These are phyloP conservation scores for Nigrospora osmanthi DNA, from an alignment of 2,329 filamentous ascomycete genomes.

Conservation along the genomic window DNA sequence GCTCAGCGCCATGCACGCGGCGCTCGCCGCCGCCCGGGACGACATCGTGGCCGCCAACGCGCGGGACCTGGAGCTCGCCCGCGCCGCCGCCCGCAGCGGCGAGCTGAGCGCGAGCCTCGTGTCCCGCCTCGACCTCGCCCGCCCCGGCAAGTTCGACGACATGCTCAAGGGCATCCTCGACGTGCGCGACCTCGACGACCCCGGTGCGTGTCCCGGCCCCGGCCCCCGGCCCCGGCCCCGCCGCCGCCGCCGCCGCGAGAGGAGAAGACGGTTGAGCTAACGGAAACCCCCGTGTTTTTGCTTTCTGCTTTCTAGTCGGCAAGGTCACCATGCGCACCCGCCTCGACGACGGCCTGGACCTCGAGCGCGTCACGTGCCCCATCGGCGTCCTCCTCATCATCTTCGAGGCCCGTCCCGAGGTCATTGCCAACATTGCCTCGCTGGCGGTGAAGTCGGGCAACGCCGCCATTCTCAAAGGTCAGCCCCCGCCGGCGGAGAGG, in stretches of 20 bases:
- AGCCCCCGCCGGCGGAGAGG: background rate
- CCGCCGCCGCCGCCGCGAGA: too few species aligned
- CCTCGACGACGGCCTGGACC: constrained; percentile 75
- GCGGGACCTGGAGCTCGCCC: constrained; percentile 69
- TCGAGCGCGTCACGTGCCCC: constrained; percentile 86
- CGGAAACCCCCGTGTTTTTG: too few species aligned
- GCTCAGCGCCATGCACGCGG: constrained; percentile 72
- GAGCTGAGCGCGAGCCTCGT: constrained; percentile 74
- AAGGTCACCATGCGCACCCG: constrained; percentile 75
- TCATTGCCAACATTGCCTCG: constrained; percentile 96
- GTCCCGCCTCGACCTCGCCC: constrained; percentile 78
- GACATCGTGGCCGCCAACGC: constrained; percentile 82
- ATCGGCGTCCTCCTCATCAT: constrained; percentile 98
- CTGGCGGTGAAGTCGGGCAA: constrained; percentile 96
- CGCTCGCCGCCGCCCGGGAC: constrained; percentile 61
- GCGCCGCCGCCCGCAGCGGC: constrained; percentile 65
- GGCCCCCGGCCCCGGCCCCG: too few species aligned
- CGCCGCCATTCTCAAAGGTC: constrained; percentile 88
- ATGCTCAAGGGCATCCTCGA: constrained; percentile 95
- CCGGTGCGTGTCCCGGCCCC: constrained; percentile 49
- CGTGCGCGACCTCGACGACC: constrained; percentile 77
- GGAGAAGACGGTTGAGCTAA: background rate
- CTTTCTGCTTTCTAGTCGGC: constrained; percentile 51
- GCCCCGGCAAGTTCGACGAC: constrained; percentile 90
- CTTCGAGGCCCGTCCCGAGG: constrained; percentile 94